phyloP scores from a whole-genome alignment of 2,329 filamentous ascomycete species.

The Fusarium citri region DNA sequence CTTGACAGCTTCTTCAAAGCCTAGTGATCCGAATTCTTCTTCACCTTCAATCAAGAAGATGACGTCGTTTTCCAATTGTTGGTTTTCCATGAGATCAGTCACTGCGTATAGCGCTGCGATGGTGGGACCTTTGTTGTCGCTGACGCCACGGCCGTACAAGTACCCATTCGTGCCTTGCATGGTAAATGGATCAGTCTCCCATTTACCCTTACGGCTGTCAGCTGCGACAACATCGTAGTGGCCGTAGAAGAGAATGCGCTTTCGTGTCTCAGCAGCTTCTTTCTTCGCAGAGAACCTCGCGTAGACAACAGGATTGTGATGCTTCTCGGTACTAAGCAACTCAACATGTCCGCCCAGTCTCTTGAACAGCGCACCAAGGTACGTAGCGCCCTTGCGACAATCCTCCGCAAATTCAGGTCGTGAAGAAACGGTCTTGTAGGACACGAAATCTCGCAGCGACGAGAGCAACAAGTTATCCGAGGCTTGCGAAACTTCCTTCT shows the following conservation, averaged over 20 bases:
- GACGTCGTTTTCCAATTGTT: conserved; percentile 86
- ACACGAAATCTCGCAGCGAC: conserved; percentile 85
- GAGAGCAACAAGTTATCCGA: conserved; percentile 70
- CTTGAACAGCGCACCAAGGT: conserved; percentile 89
- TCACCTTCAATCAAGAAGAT: conserved; percentile 97
- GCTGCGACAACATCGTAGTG: conserved; percentile 98
- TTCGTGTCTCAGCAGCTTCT: conserved; percentile 72
- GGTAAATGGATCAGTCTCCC: conserved; percentile 90
- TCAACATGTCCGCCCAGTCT: conserved; percentile 90
- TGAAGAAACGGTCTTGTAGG: conserved; percentile 91
- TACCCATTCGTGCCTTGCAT: conserved; percentile 91
- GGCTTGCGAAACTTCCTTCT: conserved; percentile 54
- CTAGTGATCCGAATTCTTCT: conserved; percentile 92
- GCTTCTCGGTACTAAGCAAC: conserved; percentile 84
- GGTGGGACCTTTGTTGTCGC: conserved; percentile 97
- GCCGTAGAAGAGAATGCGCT: conserved; percentile 94
- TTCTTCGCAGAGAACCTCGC: conserved; percentile 86
- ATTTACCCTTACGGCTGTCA: conserved; percentile 83
- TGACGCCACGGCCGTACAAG: conserved; percentile 94
- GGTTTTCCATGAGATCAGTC: conserved; percentile 86
- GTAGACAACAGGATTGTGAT: conserved; percentile 91
- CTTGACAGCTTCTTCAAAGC: conserved; percentile 85
- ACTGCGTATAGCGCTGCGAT: conserved; percentile 94
- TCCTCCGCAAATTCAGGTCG: conserved; percentile 88
- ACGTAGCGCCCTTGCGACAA: conserved; percentile 91